These are phyloP conservation scores for Brassica rapa DNA, from an alignment of 345 rosid genomes.

Conservation along the genomic window DNA sequence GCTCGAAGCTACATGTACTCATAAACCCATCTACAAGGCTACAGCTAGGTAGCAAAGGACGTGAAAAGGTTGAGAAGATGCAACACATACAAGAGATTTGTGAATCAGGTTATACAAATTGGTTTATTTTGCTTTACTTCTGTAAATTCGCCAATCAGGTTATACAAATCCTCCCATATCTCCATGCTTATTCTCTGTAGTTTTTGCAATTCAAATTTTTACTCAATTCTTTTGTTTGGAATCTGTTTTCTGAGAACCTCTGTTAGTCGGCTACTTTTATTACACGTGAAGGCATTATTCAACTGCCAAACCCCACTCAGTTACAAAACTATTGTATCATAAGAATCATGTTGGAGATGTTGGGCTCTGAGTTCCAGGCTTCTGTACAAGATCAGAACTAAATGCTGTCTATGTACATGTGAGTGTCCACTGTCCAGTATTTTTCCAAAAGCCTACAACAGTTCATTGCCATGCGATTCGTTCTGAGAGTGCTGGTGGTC, in stretches of 20 bases:
- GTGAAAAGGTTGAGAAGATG: constrained; percentile 62
- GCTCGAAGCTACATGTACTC: constrained; percentile 40
- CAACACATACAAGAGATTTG: constrained; percentile 84
- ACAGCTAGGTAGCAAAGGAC: constrained; percentile 71
- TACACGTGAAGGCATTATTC: constrained; percentile 24
- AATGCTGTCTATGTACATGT: neutral
- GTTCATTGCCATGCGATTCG: neutral
- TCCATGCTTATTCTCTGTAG: constrained; percentile 21
- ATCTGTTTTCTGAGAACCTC: neutral
- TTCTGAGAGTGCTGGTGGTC: neutral
- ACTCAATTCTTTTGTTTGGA: neutral
- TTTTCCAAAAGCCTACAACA: neutral
- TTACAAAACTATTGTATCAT: neutral
- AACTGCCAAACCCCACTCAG: neutral
- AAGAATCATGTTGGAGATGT: neutral
- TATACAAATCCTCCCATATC: constrained; percentile 12
- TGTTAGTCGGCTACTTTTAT: neutral
- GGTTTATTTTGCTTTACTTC: neutral
- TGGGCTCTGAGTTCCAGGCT: neutral
- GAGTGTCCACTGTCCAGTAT: neutral
- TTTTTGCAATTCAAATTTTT: neutral
- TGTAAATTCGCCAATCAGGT: neutral
- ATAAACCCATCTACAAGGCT: constrained; percentile 58
- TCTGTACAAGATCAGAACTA: neutral
- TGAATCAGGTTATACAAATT: constrained; percentile 30